A percentile compares a stretch with the other conserved stretches of the same genome.
Conservation (phyloP, 495 filamentous ascomycete species). For the Hypoxylon fuscum region DNA sequence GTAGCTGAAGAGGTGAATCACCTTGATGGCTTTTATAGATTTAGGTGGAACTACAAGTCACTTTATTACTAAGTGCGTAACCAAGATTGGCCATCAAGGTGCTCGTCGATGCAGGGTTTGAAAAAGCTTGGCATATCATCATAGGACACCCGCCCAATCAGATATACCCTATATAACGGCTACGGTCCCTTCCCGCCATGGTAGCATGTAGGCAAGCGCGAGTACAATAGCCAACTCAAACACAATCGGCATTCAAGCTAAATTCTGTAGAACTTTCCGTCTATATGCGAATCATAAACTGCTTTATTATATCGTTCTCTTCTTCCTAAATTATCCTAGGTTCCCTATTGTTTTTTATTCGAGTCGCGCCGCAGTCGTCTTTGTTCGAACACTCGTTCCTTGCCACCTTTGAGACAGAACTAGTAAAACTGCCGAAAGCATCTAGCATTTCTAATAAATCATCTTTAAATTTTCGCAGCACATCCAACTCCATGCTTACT, state of each 20-base stretch:
- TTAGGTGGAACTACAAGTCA: slow-evolving; percentile 15
- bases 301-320: not conserved
- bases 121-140: slow-evolving; percentile 36
- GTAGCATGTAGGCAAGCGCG: slow-evolving; percentile 11
- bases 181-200: slow-evolving; percentile 22
- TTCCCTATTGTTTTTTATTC: not conserved
- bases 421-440: slow-evolving; percentile 28
- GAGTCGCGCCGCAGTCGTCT: not conserved
- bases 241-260: slow-evolving; percentile 16
- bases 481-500: slow-evolving; percentile 24
- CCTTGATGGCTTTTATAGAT: slow-evolving; percentile 15
- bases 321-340: not conserved
- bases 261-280: slow-evolving; percentile 19
- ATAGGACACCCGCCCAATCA: slow-evolving; percentile 25
- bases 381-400: slow-evolving; percentile 4
- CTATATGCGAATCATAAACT: slow-evolving; percentile 2
- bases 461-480: not conserved
- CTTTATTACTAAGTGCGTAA: slow-evolving; percentile 25
- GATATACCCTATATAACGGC: slow-evolving; percentile 1
- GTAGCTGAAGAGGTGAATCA: not conserved
- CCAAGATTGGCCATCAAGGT: slow-evolving; percentile 39
- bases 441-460: slow-evolving; percentile 15
- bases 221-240: slow-evolving; percentile 11
- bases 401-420: not conserved
- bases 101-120: slow-evolving; percentile 19